A percentile compares a stretch with the other conserved stretches of the same genome.
These are phyloP conservation scores for Kalaharituber pfeilii DNA, from an alignment of 2,329 filamentous ascomycete species.

Conservation along the genomic window DNA sequence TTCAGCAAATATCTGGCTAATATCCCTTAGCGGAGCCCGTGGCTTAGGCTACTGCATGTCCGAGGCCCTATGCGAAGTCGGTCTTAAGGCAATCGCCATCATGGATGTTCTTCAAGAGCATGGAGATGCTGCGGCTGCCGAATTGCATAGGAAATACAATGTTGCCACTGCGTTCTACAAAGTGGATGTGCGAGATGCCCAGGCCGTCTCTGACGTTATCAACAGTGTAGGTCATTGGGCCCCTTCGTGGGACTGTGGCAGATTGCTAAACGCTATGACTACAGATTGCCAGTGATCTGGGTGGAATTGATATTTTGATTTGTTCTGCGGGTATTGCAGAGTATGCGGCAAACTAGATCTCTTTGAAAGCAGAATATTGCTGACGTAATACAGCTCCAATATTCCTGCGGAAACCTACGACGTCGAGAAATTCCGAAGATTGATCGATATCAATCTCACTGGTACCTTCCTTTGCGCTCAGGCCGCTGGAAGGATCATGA, in stretches of 20 bases:
- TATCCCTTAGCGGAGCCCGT: slow-evolving; percentile 44
- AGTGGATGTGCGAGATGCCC: slow-evolving; percentile 57
- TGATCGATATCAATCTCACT: slow-evolving; percentile 68
- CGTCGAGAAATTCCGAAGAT: slow-evolving; percentile 55
- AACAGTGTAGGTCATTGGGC: slow-evolving; percentile 33
- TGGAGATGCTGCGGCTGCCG: slow-evolving; percentile 50
- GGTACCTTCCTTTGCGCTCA: slow-evolving; percentile 64
- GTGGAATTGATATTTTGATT: slow-evolving; percentile 56
- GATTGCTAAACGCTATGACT: neutral
- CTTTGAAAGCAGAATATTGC: slow-evolving; percentile 7
- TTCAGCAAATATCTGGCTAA: slow-evolving; percentile 23
- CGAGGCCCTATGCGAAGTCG: slow-evolving; percentile 57
- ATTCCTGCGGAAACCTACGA: slow-evolving; percentile 67
- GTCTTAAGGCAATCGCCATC: slow-evolving; percentile 54
- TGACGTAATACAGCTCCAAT: slow-evolving; percentile 41
- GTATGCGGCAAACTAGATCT: slow-evolving; percentile 28
- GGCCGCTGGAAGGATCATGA: slow-evolving; percentile 55
- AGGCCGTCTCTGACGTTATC: slow-evolving; percentile 52
- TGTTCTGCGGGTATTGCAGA: slow-evolving; percentile 68
- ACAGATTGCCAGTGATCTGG: slow-evolving; percentile 41
- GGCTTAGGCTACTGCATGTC: slow-evolving; percentile 68
- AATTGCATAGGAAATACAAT: slow-evolving; percentile 54
- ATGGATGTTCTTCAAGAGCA: slow-evolving; percentile 62
- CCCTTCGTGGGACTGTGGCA: neutral
- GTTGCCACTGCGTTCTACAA: slow-evolving; percentile 61